Evolutionary conservation across 1,284 basidiomycete species (phyloP).

Genomic region (Somion occarium): DNA sequence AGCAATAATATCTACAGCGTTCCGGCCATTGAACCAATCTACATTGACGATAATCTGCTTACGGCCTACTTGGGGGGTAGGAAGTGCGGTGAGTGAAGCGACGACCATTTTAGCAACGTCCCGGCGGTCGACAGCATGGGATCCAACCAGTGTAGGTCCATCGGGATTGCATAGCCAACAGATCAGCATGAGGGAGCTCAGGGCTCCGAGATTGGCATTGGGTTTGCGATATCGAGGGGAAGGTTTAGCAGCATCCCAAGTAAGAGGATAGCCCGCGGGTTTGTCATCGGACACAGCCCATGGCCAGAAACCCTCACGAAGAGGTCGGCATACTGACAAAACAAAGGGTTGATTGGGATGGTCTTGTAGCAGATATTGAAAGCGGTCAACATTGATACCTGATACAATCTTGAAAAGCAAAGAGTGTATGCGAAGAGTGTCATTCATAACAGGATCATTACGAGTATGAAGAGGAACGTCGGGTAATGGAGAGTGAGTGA

Average conservation of each 20-base stretch:
- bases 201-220: slow-evolving; percentile 1
- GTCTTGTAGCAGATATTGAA: too few relatives aligned
- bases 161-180: slow-evolving; percentile 13
- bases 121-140: slow-evolving; percentile 19
- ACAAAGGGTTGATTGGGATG: neutral
- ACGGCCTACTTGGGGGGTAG: slow-evolving; percentile 10
- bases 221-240: neutral
- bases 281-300: too few relatives aligned
- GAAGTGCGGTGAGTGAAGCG: slow-evolving; percentile 15
- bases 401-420: too few relatives aligned
- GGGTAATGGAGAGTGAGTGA: too few relatives aligned
- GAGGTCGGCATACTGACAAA: neutral
- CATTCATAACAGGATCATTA: too few relatives aligned
- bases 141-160: slow-evolving; percentile 1
- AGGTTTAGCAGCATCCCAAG: too few relatives aligned
- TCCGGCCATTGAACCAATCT: slow-evolving; percentile 14
- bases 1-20: slow-evolving; percentile 18
- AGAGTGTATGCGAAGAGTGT: too few relatives aligned
- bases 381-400: too few relatives aligned
- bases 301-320: neutral
- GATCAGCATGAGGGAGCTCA: slow-evolving; percentile 16
- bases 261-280: too few relatives aligned
- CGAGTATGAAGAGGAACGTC: too few relatives aligned
- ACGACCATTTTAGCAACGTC: slow-evolving; percentile 23
- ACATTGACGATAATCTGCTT: slow-evolving; percentile 22